Evolutionary conservation across 805 yeast genomes (phyloP).

Genomic region (Zygoascus biomembranicola): DNA sequence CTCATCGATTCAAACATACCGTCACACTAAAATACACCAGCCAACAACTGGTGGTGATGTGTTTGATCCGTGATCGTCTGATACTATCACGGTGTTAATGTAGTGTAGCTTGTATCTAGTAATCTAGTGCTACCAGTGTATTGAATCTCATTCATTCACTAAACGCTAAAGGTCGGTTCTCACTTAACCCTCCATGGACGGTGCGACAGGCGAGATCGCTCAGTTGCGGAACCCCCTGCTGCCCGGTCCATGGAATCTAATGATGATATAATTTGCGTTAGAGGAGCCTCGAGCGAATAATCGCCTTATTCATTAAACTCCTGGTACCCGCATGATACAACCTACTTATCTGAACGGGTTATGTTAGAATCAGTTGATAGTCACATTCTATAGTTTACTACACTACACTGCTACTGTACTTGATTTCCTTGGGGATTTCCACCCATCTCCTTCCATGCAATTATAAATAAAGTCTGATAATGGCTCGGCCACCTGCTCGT

Average conservation of each 20-base stretch:
- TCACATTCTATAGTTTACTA: neutral
- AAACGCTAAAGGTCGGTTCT: too few species aligned
- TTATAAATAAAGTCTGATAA: slow-evolving; percentile 24
- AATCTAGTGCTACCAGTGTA: too few species aligned
- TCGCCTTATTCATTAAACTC: slow-evolving; percentile 2
- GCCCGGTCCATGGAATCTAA: neutral
- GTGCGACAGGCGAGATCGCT: neutral
- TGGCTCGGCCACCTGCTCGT: slow-evolving; percentile 52
- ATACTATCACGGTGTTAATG: neutral
- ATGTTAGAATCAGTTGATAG: neutral
- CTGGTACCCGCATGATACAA: neutral
- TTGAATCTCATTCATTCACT: too few species aligned
- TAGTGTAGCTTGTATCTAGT: neutral
- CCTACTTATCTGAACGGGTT: neutral
- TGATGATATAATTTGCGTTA: slow-evolving; percentile 18
- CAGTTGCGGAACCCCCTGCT: neutral
- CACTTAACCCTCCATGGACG: neutral
- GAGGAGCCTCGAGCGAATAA: slow-evolving; percentile 4
- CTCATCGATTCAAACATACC: too few species aligned
- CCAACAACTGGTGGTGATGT: neutral
- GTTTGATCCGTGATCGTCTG: neutral
- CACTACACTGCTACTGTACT: neutral
- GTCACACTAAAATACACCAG: too few species aligned
- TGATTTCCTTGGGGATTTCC: neutral
- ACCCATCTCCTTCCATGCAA: neutral